These are phyloP conservation scores for Neurospora sp. DNA, from an alignment of 495 filamentous ascomycete genomes.

Conservation along the genomic window DNA sequence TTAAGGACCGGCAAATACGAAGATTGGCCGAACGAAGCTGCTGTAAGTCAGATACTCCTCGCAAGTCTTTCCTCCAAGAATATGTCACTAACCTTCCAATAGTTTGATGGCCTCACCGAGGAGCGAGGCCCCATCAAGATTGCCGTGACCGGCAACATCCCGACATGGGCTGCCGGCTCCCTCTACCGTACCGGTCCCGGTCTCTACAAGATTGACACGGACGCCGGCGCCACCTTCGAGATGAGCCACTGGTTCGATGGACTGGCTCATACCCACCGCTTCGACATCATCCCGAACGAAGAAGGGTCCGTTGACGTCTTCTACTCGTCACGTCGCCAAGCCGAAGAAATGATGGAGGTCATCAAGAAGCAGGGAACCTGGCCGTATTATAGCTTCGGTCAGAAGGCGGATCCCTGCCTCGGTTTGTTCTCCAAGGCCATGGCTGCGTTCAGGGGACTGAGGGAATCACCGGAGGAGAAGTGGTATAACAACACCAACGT, in stretches of 20 bases:
- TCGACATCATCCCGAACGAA: slow-evolving; percentile 45
- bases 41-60: slow-evolving; percentile 18
- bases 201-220: slow-evolving; percentile 43
- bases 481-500: slow-evolving; percentile 45
- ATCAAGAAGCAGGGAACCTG: slow-evolving; percentile 42
- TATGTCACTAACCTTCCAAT: background rate
- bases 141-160: slow-evolving; percentile 30
- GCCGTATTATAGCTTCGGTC: slow-evolving; percentile 46
- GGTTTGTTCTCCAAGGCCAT: slow-evolving; percentile 58
- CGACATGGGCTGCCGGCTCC: slow-evolving; percentile 40
- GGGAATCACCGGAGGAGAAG: slow-evolving; percentile 1
- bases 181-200: slow-evolving; percentile 69
- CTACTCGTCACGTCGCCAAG: slow-evolving; percentile 64
- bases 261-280: slow-evolving; percentile 64
- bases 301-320: slow-evolving; percentile 33
- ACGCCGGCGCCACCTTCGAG: slow-evolving; percentile 43
- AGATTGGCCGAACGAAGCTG: slow-evolving; percentile 37
- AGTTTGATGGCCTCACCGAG: slow-evolving; percentile 40
- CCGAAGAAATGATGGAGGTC: slow-evolving; percentile 44
- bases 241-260: slow-evolving; percentile 72
- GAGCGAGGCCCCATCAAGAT: slow-evolving; percentile 33
- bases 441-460: slow-evolving; percentile 32
- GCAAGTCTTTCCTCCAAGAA: background rate
- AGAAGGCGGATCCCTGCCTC: slow-evolving; percentile 57
- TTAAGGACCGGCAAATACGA: slow-evolving; percentile 4